phyloP scores from a whole-genome alignment of 2,329 filamentous ascomycete species.

The Alternaria ventricosa region DNA sequence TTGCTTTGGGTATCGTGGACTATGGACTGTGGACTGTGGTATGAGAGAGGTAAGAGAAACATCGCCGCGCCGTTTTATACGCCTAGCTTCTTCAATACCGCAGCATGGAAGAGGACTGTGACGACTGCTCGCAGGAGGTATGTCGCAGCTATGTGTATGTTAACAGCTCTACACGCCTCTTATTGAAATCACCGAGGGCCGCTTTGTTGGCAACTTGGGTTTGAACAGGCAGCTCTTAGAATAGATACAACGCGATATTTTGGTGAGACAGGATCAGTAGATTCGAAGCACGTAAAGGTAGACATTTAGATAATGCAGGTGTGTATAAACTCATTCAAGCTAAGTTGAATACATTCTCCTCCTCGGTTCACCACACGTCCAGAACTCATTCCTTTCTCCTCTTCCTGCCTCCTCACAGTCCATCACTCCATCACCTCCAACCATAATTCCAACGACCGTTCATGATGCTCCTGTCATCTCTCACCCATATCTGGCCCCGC shows the following conservation, averaged over 20 bases:
- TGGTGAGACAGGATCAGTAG: not conserved
- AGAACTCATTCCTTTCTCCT: not conserved
- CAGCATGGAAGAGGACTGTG: not conserved
- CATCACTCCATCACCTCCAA: not conserved
- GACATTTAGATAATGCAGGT: not conserved
- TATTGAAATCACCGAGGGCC: not conserved
- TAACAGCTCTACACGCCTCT: not conserved
- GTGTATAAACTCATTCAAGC: not conserved
- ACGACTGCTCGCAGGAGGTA: not conserved
- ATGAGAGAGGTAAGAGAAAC: not conserved
- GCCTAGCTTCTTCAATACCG: not conserved
- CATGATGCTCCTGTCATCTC: not conserved
- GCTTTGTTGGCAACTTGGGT: not conserved
- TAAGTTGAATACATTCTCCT: not conserved
- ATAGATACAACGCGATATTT: not conserved
- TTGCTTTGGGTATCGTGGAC: not conserved
- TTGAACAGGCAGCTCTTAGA: not conserved
- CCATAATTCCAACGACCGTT: not conserved
- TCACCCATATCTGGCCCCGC: not conserved
- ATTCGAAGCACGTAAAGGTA: not conserved
- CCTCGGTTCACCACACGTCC: not conserved
- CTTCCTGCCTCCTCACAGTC: not conserved
- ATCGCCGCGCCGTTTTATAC: not conserved
- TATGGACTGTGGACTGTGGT: not conserved
- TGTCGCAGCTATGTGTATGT: not conserved